These are phyloP conservation scores for Polytrichum formosum DNA, from an alignment of 225 moss, liverwort and hornwort species.

Conservation along the genomic window DNA sequence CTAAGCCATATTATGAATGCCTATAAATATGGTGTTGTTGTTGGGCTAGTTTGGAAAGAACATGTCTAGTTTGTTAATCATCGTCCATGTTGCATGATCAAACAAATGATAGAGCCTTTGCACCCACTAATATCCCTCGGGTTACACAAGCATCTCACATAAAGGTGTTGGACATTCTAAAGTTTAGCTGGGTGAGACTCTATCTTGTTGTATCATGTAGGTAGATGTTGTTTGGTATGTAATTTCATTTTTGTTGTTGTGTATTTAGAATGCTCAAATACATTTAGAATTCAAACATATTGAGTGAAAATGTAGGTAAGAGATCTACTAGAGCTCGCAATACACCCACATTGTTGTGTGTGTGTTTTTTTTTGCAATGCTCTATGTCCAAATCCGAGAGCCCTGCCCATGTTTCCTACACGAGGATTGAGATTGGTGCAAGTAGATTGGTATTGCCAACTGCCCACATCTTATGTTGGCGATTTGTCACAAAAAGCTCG, in stretches of 20 bases:
- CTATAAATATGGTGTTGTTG: background rate
- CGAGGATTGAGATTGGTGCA: background rate
- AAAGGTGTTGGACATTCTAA: background rate
- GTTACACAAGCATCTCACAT: background rate
- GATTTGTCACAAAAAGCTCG: background rate
- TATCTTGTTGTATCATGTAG: background rate
- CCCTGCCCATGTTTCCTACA: background rate
- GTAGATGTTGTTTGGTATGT: background rate
- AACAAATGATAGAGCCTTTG: background rate
- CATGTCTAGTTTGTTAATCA: background rate
- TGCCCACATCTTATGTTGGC: background rate
- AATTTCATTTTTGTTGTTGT: too few relatives aligned
- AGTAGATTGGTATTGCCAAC: background rate
- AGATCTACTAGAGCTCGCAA: too few relatives aligned
- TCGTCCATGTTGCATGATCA: background rate
- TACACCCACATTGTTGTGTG: background rate
- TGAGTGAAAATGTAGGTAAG: too few relatives aligned
- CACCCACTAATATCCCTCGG: background rate
- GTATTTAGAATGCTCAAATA: too few relatives aligned
- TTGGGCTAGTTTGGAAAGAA: background rate
- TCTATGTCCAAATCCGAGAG: background rate
- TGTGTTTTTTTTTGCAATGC: background rate
- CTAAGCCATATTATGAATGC: background rate
- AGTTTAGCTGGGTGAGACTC: background rate
- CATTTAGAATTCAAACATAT: too few relatives aligned